Base-by-base conservation (phyloP, 768 basidiomycete genomes). In the Psilocybe sp. region DNA sequence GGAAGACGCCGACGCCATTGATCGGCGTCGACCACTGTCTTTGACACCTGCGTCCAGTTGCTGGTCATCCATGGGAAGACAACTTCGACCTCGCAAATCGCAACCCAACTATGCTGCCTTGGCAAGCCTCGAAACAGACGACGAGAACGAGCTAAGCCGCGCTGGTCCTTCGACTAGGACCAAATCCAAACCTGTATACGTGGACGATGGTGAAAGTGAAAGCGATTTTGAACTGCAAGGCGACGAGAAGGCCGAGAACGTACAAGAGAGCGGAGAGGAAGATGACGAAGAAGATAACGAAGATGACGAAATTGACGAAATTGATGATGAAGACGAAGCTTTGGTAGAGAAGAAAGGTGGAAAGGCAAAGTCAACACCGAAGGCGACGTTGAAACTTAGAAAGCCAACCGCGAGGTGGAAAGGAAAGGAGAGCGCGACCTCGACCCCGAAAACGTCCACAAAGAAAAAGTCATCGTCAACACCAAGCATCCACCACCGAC, bases 401-500 rank as follows among this genome's bases (percentile, higher is more conserved):
- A 39, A 50, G 50, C 28, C 62, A 49, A 52, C 56, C 37, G 47
- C 47, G 1, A 68, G 61, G 19, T 39, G 54, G 23, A 62, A 68
- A 61, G 61, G 51, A 11, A 65, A 72, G 52, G 61, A 58, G 23
- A 63, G 68, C 52, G 59, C 58, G 19, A 63, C 35, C 23, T 28
- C 23, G 23, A 63, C 49, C 40, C 61, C 40, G 53, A 60, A 54
- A 48, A 43, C 11, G 16, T 51, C 34, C 45, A 50, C n/a, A 31
- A 54, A 18, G 47, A 55, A 18, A 55, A 56, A 36, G 40, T 40
- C 28, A 45, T 43, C n/a, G 49, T 47, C 20, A 0, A 78, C 78
- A 11, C 85, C 85, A 0, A 85, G 78, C 51, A 70, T 82, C 1
- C 81, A 90, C 51, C 89, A 91, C 62, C 76, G 89, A 42, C 89